Evolutionary conservation across 2,329 filamentous ascomycete species (phyloP).

Genomic region (Exophiala spinifera): DNA sequence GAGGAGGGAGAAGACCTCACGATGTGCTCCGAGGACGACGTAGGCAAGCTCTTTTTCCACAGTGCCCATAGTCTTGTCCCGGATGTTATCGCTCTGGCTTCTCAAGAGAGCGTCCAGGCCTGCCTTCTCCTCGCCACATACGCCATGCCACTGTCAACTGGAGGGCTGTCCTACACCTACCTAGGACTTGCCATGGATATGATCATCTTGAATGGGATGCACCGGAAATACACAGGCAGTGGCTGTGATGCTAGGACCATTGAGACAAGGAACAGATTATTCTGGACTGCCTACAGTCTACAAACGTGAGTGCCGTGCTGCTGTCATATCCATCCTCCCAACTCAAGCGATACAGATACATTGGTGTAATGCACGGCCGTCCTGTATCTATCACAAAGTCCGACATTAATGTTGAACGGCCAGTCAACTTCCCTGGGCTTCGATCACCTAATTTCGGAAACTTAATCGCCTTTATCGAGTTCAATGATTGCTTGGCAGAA

Average conservation of each 20-base stretch:
- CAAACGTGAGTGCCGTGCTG: conserved; percentile 41
- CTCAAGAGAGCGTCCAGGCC: conserved; percentile 53
- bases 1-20: conserved; percentile 9
- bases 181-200: conserved; percentile 51
- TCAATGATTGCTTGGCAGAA: too few species aligned
- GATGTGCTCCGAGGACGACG: conserved; percentile 43
- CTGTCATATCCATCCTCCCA: background rate
- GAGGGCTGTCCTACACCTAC: conserved; percentile 52
- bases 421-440: conserved; percentile 31
- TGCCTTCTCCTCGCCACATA: conserved; percentile 54
- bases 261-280: conserved; percentile 51
- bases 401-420: conserved; percentile 51
- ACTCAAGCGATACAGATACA: conserved; percentile 14
- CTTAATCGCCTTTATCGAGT: conserved; percentile 35
- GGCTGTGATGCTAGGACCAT: conserved; percentile 42
- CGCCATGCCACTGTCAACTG: conserved; percentile 50
- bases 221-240: conserved; percentile 43
- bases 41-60: conserved; percentile 52
- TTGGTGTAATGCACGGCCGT: conserved; percentile 52
- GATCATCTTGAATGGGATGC: conserved; percentile 56
- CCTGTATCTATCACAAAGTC: conserved; percentile 48
- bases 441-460: conserved; percentile 37
- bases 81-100: conserved; percentile 52
- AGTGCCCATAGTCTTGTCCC: conserved; percentile 49
- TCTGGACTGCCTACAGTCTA: conserved; percentile 53